Evolutionary conservation across 2,329 filamentous ascomycete species (phyloP).

Genomic region (Fusarium globosum): DNA sequence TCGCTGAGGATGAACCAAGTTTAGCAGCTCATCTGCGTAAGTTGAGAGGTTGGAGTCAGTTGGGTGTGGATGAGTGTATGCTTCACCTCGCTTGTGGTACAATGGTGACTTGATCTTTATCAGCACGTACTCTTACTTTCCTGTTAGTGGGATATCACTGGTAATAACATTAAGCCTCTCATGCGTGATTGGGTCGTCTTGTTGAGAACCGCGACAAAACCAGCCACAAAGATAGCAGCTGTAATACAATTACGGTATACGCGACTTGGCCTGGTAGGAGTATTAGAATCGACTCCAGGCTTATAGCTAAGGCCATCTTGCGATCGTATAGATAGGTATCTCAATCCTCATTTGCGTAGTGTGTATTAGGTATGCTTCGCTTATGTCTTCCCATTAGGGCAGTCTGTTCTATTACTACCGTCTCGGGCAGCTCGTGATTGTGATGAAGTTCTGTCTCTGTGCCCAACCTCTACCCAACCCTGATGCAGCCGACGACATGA

Average conservation of each 20-base stretch:
- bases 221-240: neutral
- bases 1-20: neutral
- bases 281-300: rapidly evolving
- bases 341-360: neutral
- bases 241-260: rapidly evolving
- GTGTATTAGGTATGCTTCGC: rapidly evolving
- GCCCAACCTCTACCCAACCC: too few species aligned
- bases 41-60: neutral
- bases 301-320: neutral
- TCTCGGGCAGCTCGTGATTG: neutral
- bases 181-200: rapidly evolving
- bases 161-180: too few species aligned
- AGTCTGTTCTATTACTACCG: neutral
- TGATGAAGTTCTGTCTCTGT: too few species aligned
- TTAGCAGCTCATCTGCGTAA: rapidly evolving
- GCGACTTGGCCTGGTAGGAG: rapidly evolving
- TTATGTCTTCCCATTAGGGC: rapidly evolving
- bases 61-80: neutral
- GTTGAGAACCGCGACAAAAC: too few species aligned
- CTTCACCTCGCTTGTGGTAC: neutral
- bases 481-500: too few species aligned
- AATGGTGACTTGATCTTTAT: rapidly evolving
- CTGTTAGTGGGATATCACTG: too few species aligned
- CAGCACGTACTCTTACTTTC: too few species aligned
- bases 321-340: neutral